Conservation (phyloP, 202 grass and related monocot species). For the Dendrocalamus latiflorus region DNA sequence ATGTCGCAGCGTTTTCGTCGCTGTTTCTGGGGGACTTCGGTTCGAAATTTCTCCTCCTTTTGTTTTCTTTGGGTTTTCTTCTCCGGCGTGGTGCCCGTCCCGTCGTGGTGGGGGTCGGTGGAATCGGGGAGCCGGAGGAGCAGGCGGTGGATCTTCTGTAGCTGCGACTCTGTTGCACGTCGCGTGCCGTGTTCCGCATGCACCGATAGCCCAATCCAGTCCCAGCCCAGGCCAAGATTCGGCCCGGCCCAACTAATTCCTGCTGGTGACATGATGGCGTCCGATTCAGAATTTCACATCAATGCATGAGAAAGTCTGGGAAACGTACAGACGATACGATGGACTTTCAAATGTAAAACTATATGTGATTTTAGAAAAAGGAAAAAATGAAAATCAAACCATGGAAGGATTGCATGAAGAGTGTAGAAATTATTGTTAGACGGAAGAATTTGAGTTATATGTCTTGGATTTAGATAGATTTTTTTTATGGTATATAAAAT, state of each 20-base stretch:
- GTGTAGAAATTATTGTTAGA: background rate
- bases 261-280: no score
- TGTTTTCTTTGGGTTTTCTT: background rate
- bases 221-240: background rate
- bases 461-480: background rate
- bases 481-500: background rate
- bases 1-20: constrained; percentile 25
- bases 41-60: constrained; percentile 21
- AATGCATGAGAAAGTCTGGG: no score
- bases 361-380: background rate
- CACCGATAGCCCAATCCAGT: no score
- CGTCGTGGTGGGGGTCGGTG: background rate
- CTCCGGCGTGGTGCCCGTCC: constrained; percentile 25
- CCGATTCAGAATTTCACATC: no score
- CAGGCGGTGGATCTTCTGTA: constrained; percentile 14
- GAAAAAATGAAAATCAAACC: background rate
- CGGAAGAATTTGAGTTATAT: background rate
- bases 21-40: constrained; percentile 21
- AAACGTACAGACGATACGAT: no score
- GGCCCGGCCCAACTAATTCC: no score
- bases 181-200: no score
- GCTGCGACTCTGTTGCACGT: background rate
- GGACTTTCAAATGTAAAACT: background rate
- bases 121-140: constrained; percentile 14
- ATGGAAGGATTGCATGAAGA: background rate